These are phyloP conservation scores for Epichloe elymi DNA, from an alignment of 2,329 filamentous ascomycete genomes.

Conservation along the genomic window DNA sequence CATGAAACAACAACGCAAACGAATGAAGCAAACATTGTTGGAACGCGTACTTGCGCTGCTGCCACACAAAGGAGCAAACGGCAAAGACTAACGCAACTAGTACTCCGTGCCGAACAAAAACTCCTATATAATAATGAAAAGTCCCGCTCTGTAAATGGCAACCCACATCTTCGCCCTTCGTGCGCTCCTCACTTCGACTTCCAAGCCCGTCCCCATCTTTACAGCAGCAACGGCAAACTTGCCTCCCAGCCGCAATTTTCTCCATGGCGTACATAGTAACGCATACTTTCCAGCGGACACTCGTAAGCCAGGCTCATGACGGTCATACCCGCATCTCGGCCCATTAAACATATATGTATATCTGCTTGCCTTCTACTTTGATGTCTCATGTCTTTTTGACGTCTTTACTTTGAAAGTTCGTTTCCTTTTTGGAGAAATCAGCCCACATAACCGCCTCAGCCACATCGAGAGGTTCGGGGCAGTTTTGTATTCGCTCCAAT, in stretches of 20 bases:
- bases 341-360: background rate
- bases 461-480: background rate
- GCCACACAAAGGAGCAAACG: background rate
- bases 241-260: background rate
- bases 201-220: background rate
- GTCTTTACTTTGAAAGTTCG: background rate
- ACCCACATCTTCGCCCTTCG: background rate
- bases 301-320: slow-evolving; percentile 1
- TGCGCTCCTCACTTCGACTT: background rate
- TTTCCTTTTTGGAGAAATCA: background rate
- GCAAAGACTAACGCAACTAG: background rate
- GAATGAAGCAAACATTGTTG: background rate
- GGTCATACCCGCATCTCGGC: background rate
- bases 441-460: background rate
- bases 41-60: background rate
- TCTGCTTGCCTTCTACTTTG: background rate
- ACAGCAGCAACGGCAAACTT: background rate
- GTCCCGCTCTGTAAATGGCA: background rate
- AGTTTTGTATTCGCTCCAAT: background rate
- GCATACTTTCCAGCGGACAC: background rate
- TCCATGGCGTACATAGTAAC: background rate
- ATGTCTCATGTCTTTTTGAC: background rate
- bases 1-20: no score
- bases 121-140: background rate
- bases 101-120: background rate